Conservation (phyloP, 208 protist genomes). For the Acanthamoeba healyi region DNA sequence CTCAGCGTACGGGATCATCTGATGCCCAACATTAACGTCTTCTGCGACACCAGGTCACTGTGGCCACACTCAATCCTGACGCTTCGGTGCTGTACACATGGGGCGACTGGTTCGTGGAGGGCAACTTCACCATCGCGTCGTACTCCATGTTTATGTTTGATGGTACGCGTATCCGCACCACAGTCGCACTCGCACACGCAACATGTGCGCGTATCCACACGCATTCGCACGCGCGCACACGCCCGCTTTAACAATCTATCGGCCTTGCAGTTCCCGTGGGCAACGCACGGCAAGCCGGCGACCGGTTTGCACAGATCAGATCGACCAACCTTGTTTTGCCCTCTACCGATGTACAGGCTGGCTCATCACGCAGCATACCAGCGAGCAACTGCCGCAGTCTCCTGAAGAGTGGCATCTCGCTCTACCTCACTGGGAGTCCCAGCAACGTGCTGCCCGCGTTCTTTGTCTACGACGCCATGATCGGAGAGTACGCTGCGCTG, state of each 20-base stretch:
- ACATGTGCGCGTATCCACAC: not conserved
- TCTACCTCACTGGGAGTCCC: not conserved
- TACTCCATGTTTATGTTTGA: not conserved
- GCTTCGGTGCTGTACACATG: not conserved
- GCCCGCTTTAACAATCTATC: too few relatives aligned
- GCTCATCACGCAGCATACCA: too few relatives aligned
- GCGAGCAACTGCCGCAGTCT: not conserved
- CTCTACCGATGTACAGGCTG: too few relatives aligned
- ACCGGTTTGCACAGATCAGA: not conserved
- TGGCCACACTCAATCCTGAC: not conserved
- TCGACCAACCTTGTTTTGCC: not conserved
- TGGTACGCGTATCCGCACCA: not conserved
- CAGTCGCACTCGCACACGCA: too few relatives aligned
- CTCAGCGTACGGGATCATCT: not conserved
- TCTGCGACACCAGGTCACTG: not conserved
- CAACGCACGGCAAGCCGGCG: too few relatives aligned
- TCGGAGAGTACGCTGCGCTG: not conserved
- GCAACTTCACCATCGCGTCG: not conserved
- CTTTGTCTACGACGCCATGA: not conserved
- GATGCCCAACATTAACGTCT: too few relatives aligned
- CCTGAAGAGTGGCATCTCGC: not conserved
- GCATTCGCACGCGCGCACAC: too few relatives aligned
- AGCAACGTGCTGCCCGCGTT: not conserved
- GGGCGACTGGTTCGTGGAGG: not conserved
- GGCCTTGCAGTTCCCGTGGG: too few relatives aligned